A percentile compares a stretch with the other conserved stretches of the same genome.
Evolutionary conservation across 805 yeast species (phyloP).

Genomic region (Clavispora asparagi): DNA sequence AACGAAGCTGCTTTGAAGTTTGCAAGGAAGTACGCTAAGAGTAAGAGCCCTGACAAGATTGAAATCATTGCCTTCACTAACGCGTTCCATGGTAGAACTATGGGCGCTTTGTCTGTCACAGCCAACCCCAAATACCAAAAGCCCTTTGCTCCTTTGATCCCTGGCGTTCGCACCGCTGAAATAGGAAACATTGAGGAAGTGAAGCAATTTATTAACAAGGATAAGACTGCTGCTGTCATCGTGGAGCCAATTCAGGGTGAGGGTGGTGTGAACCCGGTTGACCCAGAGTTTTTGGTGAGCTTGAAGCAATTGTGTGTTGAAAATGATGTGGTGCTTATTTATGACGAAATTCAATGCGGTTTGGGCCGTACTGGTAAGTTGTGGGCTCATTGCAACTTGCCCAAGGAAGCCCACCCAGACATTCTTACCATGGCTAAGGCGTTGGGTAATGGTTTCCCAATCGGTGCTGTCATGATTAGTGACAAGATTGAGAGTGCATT

Average conservation of each 20-base stretch:
- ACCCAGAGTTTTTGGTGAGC: slow-evolving; percentile 56
- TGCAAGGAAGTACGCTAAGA: slow-evolving; percentile 74
- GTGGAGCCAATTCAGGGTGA: slow-evolving; percentile 98
- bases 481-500: slow-evolving; percentile 69
- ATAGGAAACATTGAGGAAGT: slow-evolving; percentile 59
- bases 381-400: slow-evolving; percentile 85
- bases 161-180: slow-evolving; percentile 72
- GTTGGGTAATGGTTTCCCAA: slow-evolving; percentile 93
- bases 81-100: slow-evolving; percentile 92
- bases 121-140: slow-evolving; percentile 89
- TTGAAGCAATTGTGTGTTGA: slow-evolving; percentile 64
- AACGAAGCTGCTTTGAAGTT: slow-evolving; percentile 57
- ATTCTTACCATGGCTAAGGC: slow-evolving; percentile 94
- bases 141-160: slow-evolving; percentile 89
- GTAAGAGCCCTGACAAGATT: slow-evolving; percentile 47
- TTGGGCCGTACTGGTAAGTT: slow-evolving; percentile 86
- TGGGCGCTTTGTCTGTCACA: slow-evolving; percentile 91
- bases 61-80: slow-evolving; percentile 85
- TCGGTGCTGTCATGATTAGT: slow-evolving; percentile 87
- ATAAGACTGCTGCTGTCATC: slow-evolving; percentile 82
- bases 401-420: slow-evolving; percentile 86
- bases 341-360: slow-evolving; percentile 97
- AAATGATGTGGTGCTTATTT: slow-evolving; percentile 71
- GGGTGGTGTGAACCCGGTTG: slow-evolving; percentile 81
- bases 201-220: slow-evolving; percentile 45